Conservation (phyloP, 192 early-diverging fungal genomes). For the Phlyctochytrium bullatum region DNA sequence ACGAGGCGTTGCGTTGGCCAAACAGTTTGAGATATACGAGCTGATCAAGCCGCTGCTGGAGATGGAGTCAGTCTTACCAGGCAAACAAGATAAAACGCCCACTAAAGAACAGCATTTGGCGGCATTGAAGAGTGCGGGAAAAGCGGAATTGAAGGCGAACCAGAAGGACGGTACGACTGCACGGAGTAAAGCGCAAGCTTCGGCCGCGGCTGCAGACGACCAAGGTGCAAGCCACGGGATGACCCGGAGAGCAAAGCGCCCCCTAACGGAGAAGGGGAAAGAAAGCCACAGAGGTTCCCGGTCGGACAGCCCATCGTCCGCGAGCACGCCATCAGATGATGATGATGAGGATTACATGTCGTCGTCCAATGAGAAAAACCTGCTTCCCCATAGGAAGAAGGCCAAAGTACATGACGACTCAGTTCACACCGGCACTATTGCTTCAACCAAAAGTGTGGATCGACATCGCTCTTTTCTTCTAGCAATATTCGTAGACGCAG, state of each 20-base stretch:
- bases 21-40: constrained; percentile 74
- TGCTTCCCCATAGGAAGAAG: neutral
- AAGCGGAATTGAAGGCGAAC: neutral
- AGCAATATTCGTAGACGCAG: constrained; percentile 77
- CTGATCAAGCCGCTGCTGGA: constrained; percentile 53
- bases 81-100: constrained; percentile 7
- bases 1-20: constrained; percentile 75
- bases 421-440: neutral
- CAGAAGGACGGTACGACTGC: neutral
- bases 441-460: constrained; percentile 41
- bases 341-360: neutral
- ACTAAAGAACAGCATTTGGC: constrained; percentile 8
- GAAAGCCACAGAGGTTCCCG: neutral
- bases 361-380: neutral
- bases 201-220: neutral
- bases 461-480: constrained; percentile 75
- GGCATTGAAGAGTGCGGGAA: neutral
- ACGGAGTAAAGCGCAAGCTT: neutral
- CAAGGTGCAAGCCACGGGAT: neutral
- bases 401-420: neutral
- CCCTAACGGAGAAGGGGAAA: neutral
- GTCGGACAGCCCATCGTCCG: neutral
- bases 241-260: neutral
- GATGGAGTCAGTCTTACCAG: constrained; percentile 15
- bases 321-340: neutral